Evolutionary conservation across 2,329 filamentous ascomycete species (phyloP).

Genomic region (Exophiala sp.): DNA sequence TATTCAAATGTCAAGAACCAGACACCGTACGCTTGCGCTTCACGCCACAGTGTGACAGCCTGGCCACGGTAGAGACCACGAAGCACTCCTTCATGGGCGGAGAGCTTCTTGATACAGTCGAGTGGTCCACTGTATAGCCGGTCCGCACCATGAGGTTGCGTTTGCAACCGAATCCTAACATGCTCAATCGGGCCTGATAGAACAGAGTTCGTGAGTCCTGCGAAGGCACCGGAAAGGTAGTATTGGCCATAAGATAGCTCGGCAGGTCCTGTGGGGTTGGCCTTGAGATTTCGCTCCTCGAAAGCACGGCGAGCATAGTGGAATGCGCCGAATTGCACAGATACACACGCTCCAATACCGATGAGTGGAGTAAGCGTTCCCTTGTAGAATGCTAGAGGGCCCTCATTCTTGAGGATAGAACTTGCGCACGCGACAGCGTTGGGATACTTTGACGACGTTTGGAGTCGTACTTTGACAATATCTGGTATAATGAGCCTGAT

Average conservation of each 20-base stretch:
- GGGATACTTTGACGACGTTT: slow-evolving; percentile 77
- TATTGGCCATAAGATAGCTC: slow-evolving; percentile 76
- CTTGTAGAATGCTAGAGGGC: slow-evolving; percentile 92
- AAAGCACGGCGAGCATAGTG: slow-evolving; percentile 83
- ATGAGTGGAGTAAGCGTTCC: slow-evolving; percentile 90
- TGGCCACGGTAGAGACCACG: slow-evolving; percentile 79
- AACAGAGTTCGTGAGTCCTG: slow-evolving; percentile 80
- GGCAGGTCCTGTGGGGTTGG: slow-evolving; percentile 28
- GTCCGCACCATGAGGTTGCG: slow-evolving; percentile 75
- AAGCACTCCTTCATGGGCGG: slow-evolving; percentile 60
- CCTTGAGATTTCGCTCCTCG: slow-evolving; percentile 60
- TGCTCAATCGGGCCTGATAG: slow-evolving; percentile 93
- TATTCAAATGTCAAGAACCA: slow-evolving; percentile 97
- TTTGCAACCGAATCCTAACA: slow-evolving; percentile 90
- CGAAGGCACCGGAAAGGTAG: slow-evolving; percentile 84
- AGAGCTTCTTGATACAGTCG: slow-evolving; percentile 85
- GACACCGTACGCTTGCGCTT: slow-evolving; percentile 88
- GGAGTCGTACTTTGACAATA: slow-evolving; percentile 95
- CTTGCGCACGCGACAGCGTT: slow-evolving; percentile 73
- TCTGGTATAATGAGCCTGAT: slow-evolving; percentile 45
- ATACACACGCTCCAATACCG: slow-evolving; percentile 92
- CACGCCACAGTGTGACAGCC: slow-evolving; percentile 76
- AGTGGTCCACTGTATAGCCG: slow-evolving; percentile 76
- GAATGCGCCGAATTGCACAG: slow-evolving; percentile 97
- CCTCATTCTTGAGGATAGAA: slow-evolving; percentile 82